These are phyloP conservation scores for Aspergillus udagawae DNA, from an alignment of 2,329 filamentous ascomycete genomes.

Conservation along the genomic window DNA sequence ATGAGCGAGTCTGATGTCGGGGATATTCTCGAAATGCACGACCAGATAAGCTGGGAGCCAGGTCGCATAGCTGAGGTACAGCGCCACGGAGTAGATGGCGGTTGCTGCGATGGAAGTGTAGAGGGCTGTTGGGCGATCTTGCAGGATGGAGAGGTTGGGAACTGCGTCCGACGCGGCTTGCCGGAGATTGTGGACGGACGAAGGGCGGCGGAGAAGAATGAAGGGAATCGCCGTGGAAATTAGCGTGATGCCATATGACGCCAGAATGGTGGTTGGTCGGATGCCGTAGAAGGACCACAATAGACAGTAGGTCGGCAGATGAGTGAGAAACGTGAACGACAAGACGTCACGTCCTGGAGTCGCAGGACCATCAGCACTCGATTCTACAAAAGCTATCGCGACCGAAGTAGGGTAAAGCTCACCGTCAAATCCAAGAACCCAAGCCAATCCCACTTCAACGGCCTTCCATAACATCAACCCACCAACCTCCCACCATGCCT, in stretches of 20 bases:
- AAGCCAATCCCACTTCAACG: conserved; percentile 66
- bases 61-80: conserved; percentile 66
- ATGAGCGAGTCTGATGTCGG: conserved; percentile 65
- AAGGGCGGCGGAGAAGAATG: conserved; percentile 65
- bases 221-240: conserved; percentile 70
- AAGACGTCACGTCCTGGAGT: conserved; percentile 60
- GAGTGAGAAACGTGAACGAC: conserved; percentile 64
- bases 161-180: conserved; percentile 40
- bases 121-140: conserved; percentile 58
- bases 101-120: conserved; percentile 67
- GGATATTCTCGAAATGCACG: conserved; percentile 68
- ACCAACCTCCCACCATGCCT: conserved; percentile 59
- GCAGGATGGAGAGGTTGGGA: conserved; percentile 61
- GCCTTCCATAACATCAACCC: conserved; percentile 55
- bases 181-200: conserved; percentile 58
- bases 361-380: background rate
- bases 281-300: conserved; percentile 74
- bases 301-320: conserved; percentile 72
- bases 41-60: conserved; percentile 71
- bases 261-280: conserved; percentile 55
- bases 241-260: conserved; percentile 64
- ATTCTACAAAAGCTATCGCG: background rate
- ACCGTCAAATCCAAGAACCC: conserved; percentile 68
- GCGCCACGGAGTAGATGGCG: conserved; percentile 67
- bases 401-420: conserved; percentile 6